phyloP scores from a whole-genome alignment of 2,329 filamentous ascomycete species.

The Exophiala aquamarina region DNA sequence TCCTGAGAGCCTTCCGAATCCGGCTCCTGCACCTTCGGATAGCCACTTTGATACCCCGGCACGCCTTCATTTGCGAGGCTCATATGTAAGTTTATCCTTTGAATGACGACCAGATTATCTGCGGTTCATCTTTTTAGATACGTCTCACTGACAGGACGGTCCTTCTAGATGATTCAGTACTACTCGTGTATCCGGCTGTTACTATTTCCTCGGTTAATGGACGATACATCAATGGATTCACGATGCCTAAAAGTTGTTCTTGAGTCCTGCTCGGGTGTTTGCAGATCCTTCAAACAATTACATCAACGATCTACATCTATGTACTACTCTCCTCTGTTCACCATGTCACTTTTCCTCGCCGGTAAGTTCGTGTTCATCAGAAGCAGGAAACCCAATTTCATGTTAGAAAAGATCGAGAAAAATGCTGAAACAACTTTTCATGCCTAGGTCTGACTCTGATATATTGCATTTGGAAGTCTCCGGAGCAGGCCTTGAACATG shows the following conservation, averaged over 20 bases:
- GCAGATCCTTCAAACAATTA: constrained; percentile 4
- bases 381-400: not conserved
- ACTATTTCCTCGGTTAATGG: constrained; percentile 1
- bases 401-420: not conserved
- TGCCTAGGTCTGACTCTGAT: constrained; percentile 7
- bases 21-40: no score
- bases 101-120: no score
- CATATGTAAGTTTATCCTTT: not conserved
- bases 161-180: not conserved
- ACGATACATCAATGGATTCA: not conserved
- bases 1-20: not conserved
- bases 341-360: constrained; percentile 4
- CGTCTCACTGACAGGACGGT: no score
- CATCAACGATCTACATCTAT: constrained; percentile 1
- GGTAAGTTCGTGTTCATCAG: no score
- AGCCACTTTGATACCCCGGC: no score
- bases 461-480: constrained; percentile 7
- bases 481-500: not conserved
- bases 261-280: constrained; percentile 2
- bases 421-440: not conserved
- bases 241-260: constrained; percentile 1
- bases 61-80: not conserved
- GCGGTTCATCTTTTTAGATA: no score
- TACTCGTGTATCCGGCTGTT: constrained; percentile 2
- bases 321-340: not conserved